These are phyloP conservation scores for Xylariales sp. DNA, from an alignment of 2,329 filamentous ascomycete species.

Conservation along the genomic window DNA sequence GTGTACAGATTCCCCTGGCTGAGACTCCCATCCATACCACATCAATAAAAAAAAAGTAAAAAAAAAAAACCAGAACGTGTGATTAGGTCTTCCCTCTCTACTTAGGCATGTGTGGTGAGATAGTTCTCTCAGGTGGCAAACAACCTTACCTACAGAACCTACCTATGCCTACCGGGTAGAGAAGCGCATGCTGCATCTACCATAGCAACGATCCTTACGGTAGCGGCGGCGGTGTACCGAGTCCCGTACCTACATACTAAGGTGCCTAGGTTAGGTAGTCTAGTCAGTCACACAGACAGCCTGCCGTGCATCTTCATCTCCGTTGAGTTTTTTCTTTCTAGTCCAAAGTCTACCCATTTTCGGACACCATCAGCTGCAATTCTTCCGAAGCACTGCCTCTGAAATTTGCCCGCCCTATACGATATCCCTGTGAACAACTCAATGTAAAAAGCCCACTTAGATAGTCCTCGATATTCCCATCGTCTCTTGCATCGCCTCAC, in stretches of 20 bases:
- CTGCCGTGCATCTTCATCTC: constrained; percentile 11
- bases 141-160: constrained; percentile 19
- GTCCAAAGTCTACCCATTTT: constrained; percentile 17
- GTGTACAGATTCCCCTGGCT: constrained; percentile 21
- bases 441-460: constrained; percentile 24
- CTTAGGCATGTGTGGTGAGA: constrained; percentile 22
- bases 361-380: constrained; percentile 4
- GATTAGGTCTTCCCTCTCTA: constrained; percentile 37
- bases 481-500: constrained; percentile 14
- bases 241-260: constrained; percentile 1
- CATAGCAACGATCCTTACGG: constrained; percentile 19
- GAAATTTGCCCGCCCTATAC: constrained; percentile 14
- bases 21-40: constrained; percentile 21
- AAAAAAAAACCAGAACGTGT: constrained; percentile 11
- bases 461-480: neutral
- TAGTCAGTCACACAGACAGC: constrained; percentile 12
- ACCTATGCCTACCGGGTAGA: neutral
- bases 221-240: constrained; percentile 24
- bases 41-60: neutral
- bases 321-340: constrained; percentile 3
- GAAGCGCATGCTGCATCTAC: constrained; percentile 25
- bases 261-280: neutral
- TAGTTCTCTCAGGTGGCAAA: constrained; percentile 26
- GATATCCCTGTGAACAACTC: constrained; percentile 25
- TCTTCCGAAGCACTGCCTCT: constrained; percentile 19